phyloP scores from a whole-genome alignment of 306 rosid genomes.

The Vicia villosa region DNA sequence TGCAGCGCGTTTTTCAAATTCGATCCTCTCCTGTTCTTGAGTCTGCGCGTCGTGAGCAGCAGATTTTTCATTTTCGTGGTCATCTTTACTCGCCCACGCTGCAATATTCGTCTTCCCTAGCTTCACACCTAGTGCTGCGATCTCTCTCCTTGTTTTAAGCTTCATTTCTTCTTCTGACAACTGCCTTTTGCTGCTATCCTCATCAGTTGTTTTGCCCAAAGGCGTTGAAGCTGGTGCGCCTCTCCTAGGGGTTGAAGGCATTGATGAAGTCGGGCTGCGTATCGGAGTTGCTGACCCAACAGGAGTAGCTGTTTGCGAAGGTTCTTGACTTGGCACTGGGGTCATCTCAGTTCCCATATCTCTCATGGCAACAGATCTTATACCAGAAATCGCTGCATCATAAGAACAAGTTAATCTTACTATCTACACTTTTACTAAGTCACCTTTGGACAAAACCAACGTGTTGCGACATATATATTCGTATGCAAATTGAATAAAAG shows the following conservation, averaged over 20 bases:
- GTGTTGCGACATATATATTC: neutral
- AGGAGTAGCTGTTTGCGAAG: conserved; percentile 90
- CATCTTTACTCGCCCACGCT: conserved; percentile 93
- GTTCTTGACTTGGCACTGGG: conserved; percentile 89
- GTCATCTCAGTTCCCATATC: conserved; percentile 99
- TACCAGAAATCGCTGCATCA: conserved; percentile 63
- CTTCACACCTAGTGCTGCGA: conserved; percentile 86
- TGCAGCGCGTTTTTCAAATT: conserved; percentile 77
- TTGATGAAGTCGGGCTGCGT: conserved; percentile 80
- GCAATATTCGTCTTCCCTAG: conserved; percentile 93
- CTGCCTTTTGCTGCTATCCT: conserved; percentile 45
- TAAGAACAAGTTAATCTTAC: conserved; percentile 30
- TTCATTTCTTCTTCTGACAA: conserved; percentile 85
- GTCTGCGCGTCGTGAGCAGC: conserved; percentile 33
- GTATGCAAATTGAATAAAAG: neutral
- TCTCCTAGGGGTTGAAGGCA: conserved; percentile 86
- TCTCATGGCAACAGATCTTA: conserved; percentile 94
- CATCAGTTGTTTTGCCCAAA: conserved; percentile 35
- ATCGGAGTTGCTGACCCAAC: conserved; percentile 77
- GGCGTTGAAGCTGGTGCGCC: conserved; percentile 77
- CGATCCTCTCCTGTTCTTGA: conserved; percentile 59
- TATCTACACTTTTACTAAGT: conserved; percentile 1
- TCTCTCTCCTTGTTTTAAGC: conserved; percentile 87
- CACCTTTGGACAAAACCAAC: conserved; percentile 1
- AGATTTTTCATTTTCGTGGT: conserved; percentile 50